phyloP scores from a whole-genome alignment of 192 early-diverging fungal species.

The Chytriomyces hyalinus region DNA sequence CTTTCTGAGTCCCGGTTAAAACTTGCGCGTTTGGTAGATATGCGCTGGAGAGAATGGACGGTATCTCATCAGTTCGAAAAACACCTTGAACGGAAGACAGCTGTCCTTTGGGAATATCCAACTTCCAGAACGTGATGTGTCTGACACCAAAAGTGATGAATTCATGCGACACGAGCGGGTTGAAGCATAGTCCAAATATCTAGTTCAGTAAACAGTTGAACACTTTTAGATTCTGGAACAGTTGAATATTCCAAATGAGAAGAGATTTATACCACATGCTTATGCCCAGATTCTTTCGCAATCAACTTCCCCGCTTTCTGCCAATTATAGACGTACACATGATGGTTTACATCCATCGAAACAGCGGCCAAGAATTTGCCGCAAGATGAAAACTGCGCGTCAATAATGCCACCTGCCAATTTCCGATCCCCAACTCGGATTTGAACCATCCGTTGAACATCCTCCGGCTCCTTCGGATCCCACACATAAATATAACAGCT shows the following conservation, averaged over 20 bases:
- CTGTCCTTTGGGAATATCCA: background rate
- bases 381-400: constrained; percentile 33
- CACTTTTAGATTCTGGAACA: background rate
- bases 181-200: constrained; percentile 37
- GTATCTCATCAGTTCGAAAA: constrained; percentile 20
- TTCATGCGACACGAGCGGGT: constrained; percentile 14
- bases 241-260: too few relatives aligned
- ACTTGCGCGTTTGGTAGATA: constrained; percentile 20
- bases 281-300: constrained; percentile 29
- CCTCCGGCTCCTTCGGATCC: constrained; percentile 38
- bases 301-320: constrained; percentile 30
- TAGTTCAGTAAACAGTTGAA: constrained; percentile 6
- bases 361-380: constrained; percentile 28
- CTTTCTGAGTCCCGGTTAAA: constrained; percentile 32
- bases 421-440: constrained; percentile 35
- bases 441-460: constrained; percentile 37
- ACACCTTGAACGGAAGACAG: constrained; percentile 11
- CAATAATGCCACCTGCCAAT: constrained; percentile 25
- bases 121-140: constrained; percentile 35
- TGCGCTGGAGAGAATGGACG: constrained; percentile 32
- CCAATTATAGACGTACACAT: constrained; percentile 39
- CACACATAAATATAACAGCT: constrained; percentile 35
- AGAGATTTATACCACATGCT: constrained; percentile 15
- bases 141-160: constrained; percentile 38
- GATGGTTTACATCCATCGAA: constrained; percentile 32